phyloP scores from a whole-genome alignment of 1,139 yeast genomes.

The Saccharomyces pastorianus region DNA sequence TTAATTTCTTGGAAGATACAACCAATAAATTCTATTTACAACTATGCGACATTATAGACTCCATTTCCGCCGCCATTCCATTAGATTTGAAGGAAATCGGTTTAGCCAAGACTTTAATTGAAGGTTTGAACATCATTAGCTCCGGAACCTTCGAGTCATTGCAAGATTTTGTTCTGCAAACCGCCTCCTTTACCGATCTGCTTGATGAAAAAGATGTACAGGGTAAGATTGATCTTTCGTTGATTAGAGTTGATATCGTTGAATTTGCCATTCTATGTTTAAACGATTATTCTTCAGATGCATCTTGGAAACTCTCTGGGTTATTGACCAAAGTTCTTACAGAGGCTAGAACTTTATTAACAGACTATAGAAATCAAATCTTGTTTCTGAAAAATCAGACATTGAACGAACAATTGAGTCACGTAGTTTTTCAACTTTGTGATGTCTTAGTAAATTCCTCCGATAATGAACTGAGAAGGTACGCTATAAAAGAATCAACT shows the following conservation, averaged over 20 bases:
- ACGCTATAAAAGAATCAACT: conserved; percentile 10
- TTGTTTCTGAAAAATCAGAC: conserved; percentile 9
- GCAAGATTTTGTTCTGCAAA: conserved; percentile 2
- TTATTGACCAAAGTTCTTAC: conserved; percentile 15
- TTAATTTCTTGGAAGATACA: conserved; percentile 17
- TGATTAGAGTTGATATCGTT: conserved; percentile 10
- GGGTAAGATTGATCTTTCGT: conserved; percentile 5
- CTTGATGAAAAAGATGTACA: conserved; percentile 11
- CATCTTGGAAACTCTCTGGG: conserved; percentile 22
- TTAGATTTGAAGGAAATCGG: background rate
- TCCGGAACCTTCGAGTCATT: background rate
- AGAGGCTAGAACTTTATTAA: conserved; percentile 11
- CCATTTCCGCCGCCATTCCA: conserved; percentile 1
- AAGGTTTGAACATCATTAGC: background rate
- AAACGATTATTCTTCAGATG: background rate
- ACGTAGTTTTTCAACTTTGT: conserved; percentile 24
- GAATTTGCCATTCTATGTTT: conserved; percentile 9
- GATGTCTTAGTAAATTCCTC: conserved; percentile 21
- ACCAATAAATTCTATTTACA: conserved; percentile 14
- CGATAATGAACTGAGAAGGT: conserved; percentile 24
- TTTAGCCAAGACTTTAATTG: background rate
- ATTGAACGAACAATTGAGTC: conserved; percentile 18
- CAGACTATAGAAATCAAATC: conserved; percentile 12
- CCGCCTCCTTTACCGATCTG: conserved; percentile 7
- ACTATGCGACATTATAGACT: conserved; percentile 12